Conservation (phyloP, 2,329 filamentous ascomycete genomes). For the Neophaeococcomyces aloes region DNA sequence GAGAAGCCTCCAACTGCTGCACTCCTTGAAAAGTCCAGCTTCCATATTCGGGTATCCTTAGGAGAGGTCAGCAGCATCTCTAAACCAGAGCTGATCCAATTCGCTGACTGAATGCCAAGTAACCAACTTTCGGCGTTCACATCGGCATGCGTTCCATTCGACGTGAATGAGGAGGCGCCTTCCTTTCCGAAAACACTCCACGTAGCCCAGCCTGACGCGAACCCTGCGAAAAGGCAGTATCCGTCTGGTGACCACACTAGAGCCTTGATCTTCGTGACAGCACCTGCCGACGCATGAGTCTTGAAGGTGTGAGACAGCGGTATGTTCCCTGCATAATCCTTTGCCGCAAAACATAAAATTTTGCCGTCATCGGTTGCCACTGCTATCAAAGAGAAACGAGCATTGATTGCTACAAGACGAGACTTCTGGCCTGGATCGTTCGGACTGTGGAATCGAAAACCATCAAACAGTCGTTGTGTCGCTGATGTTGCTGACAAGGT, state of each 20-base stretch:
- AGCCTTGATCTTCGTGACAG: slow-evolving; percentile 61
- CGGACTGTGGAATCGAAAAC: slow-evolving; percentile 80
- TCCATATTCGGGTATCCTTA: slow-evolving; percentile 70
- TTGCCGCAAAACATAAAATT: slow-evolving; percentile 80
- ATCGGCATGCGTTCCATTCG: slow-evolving; percentile 53
- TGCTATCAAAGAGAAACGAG: slow-evolving; percentile 85
- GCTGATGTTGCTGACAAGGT: slow-evolving; percentile 12
- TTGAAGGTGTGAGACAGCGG: slow-evolving; percentile 70
- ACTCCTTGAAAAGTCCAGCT: slow-evolving; percentile 85
- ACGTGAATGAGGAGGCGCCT: slow-evolving; percentile 70
- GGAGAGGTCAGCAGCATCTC: slow-evolving; percentile 66
- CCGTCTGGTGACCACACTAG: slow-evolving; percentile 87
- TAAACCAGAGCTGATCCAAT: slow-evolving; percentile 79
- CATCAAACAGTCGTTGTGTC: slow-evolving; percentile 65
- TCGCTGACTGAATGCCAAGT: slow-evolving; percentile 62
- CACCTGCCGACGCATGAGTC: slow-evolving; percentile 54
- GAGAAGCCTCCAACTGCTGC: slow-evolving; percentile 88
- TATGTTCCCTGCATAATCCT: slow-evolving; percentile 89
- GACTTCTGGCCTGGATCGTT: slow-evolving; percentile 51
- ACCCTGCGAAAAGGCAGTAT: slow-evolving; percentile 90
- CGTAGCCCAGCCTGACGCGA: slow-evolving; percentile 82
- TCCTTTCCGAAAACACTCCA: slow-evolving; percentile 97
- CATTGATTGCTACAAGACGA: slow-evolving; percentile 73
- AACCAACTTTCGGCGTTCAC: slow-evolving; percentile 74
- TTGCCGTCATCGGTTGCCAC: slow-evolving; percentile 70